These are phyloP conservation scores for Mrakia frigida DNA, from an alignment of 768 basidiomycete species.

Conservation along the genomic window DNA sequence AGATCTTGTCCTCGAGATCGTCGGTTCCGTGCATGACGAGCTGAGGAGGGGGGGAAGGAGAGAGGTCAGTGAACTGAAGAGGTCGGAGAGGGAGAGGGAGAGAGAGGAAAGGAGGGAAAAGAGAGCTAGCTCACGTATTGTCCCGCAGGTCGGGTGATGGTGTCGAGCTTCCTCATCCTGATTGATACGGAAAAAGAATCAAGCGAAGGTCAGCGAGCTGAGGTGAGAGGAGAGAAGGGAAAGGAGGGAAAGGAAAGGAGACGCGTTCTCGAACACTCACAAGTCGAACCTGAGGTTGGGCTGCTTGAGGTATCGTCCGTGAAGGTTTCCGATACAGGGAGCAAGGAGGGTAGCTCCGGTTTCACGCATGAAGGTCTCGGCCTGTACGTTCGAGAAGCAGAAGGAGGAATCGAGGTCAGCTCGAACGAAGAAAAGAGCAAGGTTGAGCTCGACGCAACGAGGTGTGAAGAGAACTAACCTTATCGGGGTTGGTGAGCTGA, in stretches of 20 bases:
- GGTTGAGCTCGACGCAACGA: neutral
- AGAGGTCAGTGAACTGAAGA: neutral
- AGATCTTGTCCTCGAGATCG: constrained; percentile 43
- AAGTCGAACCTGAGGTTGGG: constrained; percentile 41
- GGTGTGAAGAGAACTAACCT: constrained; percentile 27
- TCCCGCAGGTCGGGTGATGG: constrained; percentile 18
- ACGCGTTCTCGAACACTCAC: constrained; percentile 31
- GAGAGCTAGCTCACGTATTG: constrained; percentile 5
- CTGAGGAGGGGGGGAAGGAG: neutral
- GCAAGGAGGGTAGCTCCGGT: constrained; percentile 45
- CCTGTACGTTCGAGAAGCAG: constrained; percentile 21
- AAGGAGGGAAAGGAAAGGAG: neutral
- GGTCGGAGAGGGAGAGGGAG: neutral
- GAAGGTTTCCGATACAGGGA: constrained; percentile 44
- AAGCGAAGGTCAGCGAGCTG: neutral
- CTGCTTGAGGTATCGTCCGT: constrained; percentile 44
- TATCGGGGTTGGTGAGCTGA: constrained; percentile 43
- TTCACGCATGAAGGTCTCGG: constrained; percentile 43
- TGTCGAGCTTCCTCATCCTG: constrained; percentile 23
- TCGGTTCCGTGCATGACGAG: constrained; percentile 43
- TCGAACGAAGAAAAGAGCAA: neutral
- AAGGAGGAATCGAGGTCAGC: neutral
- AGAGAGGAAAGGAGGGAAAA: neutral
- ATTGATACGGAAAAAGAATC: no score
- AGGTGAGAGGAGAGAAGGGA: constrained; percentile 33